Conservation (phyloP, 176 grass and related monocot genomes). For the Elymus sibiricus region DNA sequence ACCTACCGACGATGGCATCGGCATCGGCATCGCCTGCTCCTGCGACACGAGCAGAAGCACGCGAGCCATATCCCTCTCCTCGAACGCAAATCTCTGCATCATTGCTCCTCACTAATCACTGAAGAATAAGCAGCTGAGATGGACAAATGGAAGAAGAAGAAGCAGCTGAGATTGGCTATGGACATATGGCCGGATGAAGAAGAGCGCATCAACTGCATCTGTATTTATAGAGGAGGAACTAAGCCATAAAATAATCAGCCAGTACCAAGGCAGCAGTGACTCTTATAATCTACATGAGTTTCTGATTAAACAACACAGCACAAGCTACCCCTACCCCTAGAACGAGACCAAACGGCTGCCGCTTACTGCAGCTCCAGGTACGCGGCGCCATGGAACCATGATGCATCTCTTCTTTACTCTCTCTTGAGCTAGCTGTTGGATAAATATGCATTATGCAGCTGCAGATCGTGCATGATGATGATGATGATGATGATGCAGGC, state of each 20-base stretch:
- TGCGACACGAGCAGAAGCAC: slow-evolving; percentile 61
- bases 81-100: slow-evolving; percentile 43
- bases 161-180: neutral
- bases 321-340: slow-evolving; percentile 23
- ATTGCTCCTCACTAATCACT: neutral
- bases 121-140: slow-evolving; percentile 17
- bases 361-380: neutral
- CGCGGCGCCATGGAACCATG: neutral
- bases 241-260: slow-evolving; percentile 22
- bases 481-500: neutral
- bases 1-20: too few species aligned
- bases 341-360: neutral
- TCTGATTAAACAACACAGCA: neutral
- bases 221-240: slow-evolving; percentile 34
- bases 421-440: neutral
- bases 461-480: neutral
- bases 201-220: neutral
- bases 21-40: neutral
- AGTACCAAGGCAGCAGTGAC: neutral
- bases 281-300: neutral
- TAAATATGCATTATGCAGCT: neutral
- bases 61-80: slow-evolving; percentile 46
- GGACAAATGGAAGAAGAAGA: slow-evolving; percentile 8
- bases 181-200: slow-evolving; percentile 14
- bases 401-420: neutral